Base-by-base conservation (phyloP, 495 filamentous ascomycete genomes). In the Rhypophila decipiens region DNA sequence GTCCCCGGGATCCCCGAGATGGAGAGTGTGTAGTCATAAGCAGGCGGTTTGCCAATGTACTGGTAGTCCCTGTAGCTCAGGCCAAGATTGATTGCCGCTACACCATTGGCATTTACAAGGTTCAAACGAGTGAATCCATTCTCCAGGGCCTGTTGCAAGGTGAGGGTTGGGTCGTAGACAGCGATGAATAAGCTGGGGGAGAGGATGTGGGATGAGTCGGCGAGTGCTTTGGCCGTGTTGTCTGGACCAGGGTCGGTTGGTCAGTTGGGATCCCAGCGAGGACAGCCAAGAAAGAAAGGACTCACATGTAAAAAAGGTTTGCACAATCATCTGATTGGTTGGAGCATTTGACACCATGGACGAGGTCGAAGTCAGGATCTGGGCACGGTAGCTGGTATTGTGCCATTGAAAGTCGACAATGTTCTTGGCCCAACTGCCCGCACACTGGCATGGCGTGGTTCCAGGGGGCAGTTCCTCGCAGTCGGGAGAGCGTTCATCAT, bases 91-190 rank as follows among this genome's bases (percentile, higher is more conserved):
- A 55, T 50, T 23, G 47, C 38, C 8, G 38, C 37, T 15, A 55
- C 29, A 11, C 52, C 52, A 39, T 51, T 55, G 33, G 52, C 52
- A 34, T 55, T 51, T 31, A 55, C 47, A n/a, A 55, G 43, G 1
- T 42, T 36, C 47, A 55, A 42, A 5, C 47, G 41, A 3, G 47
- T 50, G 44, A 50, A 51, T 18, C 43, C 44, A 11, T 35, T 36
- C 8, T 33, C 22, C 1, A 55, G 39, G 9, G 52, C 38, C 35
- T 55, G 18, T 29, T 47, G 19, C 21, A 55, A 21, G 1, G 43
- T 35, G 10, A 51, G 38, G 22, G 47, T 55, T 15, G 52, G 52
- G 44, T 55, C 52, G 43, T 55, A 33, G 39, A 55, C 29, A 8
- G 52, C 52, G 33, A 55, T 39, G n/a, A 17, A 55, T 5, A 50